Evolutionary conservation across 129 eudicot species (phyloP), one percentile per base, ranked within the genome.

Genomic region (Flaveria linearis): DNA sequence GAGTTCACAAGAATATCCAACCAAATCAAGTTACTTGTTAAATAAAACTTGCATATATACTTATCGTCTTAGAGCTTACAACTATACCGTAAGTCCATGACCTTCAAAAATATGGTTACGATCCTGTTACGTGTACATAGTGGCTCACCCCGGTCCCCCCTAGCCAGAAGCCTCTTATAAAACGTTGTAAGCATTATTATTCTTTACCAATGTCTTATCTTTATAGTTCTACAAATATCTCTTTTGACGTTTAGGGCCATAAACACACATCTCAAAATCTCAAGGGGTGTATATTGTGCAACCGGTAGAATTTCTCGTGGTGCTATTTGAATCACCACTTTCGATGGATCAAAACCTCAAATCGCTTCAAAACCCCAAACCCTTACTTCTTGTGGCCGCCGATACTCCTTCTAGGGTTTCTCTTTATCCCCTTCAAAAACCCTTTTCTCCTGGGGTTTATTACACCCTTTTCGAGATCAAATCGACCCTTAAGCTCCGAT

Each of bases 261-360:
- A 18, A 56, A 18, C 13, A 20, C 9, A 56, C 28, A 17, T 18
- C 8, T 56, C 2, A 22, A 20, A 57, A 20, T 57, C 30, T 67
- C 4, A 61, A 46, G 71, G 78, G 28, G 12, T 0, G 28, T 9
- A n/a, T 0, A 26, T 22, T 64, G 69, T 10, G 5, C 51, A 25
- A 28, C 22, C 7, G 65, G 65, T 14, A n/a, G 67, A 36, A 28
- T 22, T 30, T 9, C 18, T 64, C 51, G 82, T 85, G 89, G 89
- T 80, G 87, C 71, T 75, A 82, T 86, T 82, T 86, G 89, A 86
- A 86, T 86, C 87, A 77, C 83, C 69, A 63, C 18, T 60, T 60
- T 60, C 12, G 66, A 25, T 60, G 66, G 39, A 60, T 25, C 36
- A 86, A 86, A 86, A 82, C 87, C 84, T 78, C 71, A 36, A 36